Evolutionary conservation across 83 land plant genomes (phyloP).

Genomic region (Diphasiastrum complanatum): DNA sequence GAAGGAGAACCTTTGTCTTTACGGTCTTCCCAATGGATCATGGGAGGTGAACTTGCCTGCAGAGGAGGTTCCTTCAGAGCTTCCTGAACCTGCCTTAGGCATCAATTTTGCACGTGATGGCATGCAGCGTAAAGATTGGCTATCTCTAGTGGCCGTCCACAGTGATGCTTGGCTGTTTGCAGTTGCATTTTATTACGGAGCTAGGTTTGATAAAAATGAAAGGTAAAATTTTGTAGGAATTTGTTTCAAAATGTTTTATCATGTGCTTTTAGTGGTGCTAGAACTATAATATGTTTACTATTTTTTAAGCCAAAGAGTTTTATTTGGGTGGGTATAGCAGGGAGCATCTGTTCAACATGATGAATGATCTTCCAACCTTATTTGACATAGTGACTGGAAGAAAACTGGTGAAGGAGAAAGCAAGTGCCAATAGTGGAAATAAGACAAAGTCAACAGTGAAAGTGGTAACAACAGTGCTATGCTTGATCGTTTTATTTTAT

Average conservation of each 20-base stretch:
- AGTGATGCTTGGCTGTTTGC: conserved; percentile 16
- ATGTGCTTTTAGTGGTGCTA: background rate
- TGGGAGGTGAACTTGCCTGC: conserved; percentile 9
- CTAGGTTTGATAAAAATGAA: conserved; percentile 6
- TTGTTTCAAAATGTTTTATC: background rate
- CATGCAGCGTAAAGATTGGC: conserved; percentile 4
- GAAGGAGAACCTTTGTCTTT: conserved; percentile 12
- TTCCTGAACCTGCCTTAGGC: conserved; percentile 11
- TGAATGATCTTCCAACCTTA: background rate
- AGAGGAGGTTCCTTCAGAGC: conserved; percentile 15
- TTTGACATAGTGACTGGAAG: conserved; percentile 1
- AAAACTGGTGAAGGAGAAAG: background rate
- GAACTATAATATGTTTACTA: background rate
- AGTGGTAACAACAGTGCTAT: too few species aligned
- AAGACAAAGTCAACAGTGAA: too few species aligned
- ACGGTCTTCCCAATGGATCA: background rate
- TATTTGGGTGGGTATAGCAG: background rate
- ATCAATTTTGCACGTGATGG: conserved; percentile 11
- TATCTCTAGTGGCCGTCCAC: conserved; percentile 11
- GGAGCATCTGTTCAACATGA: background rate
- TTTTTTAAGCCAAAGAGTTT: background rate
- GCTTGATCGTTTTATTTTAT: too few species aligned
- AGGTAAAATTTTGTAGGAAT: background rate
- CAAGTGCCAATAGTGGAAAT: too few species aligned
- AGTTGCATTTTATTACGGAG: conserved; percentile 6